Conservation (phyloP, 176 grass and related monocot genomes). For the Rhynchospora breviuscula region DNA sequence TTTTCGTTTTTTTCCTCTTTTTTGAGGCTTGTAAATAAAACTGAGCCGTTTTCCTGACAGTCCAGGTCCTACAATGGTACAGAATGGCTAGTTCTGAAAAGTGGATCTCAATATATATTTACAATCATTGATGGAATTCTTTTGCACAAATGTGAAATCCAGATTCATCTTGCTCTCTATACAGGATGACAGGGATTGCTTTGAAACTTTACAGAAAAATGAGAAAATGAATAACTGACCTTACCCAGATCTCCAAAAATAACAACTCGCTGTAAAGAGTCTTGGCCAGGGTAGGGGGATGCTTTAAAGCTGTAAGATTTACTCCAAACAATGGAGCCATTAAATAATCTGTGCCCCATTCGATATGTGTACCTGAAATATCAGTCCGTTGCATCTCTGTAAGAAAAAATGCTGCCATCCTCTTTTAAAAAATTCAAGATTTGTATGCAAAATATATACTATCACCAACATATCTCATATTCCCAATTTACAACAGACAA, state of each 20-base stretch:
- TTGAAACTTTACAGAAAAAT: not conserved
- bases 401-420: not conserved
- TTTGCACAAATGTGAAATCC: not conserved
- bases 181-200: not conserved
- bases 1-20: not conserved
- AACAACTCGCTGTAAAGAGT: constrained; percentile 70
- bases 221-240: constrained; percentile 27
- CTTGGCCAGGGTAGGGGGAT: constrained; percentile 79
- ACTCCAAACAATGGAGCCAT: constrained; percentile 68
- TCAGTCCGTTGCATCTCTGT: not conserved
- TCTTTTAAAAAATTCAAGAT: not conserved
- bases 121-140: not conserved
- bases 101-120: not conserved
- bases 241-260: constrained; percentile 94
- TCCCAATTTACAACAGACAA: not conserved
- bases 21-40: not conserved
- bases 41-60: not conserved
- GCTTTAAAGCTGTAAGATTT: constrained; percentile 65
- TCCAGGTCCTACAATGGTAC: not conserved
- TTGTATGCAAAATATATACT: constrained; percentile 3
- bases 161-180: not conserved
- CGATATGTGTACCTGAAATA: constrained; percentile 78
- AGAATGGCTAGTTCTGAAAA: not conserved
- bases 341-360: constrained; percentile 57
- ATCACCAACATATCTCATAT: constrained; percentile 17